phyloP scores from a whole-genome alignment of 129 eudicot genomes.

The Flaveria linearis region DNA sequence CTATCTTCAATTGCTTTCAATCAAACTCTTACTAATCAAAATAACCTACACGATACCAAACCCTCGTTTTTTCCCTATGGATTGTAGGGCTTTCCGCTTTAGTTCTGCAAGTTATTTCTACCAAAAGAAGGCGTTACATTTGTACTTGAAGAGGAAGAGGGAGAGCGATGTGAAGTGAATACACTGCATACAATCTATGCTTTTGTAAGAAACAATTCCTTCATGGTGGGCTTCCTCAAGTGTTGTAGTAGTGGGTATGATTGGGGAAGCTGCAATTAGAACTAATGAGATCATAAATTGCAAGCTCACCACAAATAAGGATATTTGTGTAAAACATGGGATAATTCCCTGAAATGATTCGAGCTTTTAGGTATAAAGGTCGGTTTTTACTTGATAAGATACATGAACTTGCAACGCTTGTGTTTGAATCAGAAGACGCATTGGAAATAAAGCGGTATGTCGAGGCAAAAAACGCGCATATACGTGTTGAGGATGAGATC shows the following conservation, averaged over 20 bases:
- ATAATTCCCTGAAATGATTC: conserved; percentile 55
- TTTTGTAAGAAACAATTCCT: not conserved
- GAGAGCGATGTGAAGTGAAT: conserved; percentile 52
- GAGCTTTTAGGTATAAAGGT: conserved; percentile 72
- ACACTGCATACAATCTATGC: conserved; percentile 45
- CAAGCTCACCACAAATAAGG: conserved; percentile 43
- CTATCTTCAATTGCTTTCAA: too few species aligned
- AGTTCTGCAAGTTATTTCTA: conserved; percentile 53
- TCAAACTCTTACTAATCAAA: too few species aligned
- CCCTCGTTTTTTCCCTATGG: too few species aligned
- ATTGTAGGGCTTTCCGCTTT: too few species aligned
- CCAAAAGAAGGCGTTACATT: conserved; percentile 47
- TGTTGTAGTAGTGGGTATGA: conserved; percentile 48
- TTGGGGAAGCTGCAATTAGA: conserved; percentile 53
- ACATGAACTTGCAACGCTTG: conserved; percentile 35
- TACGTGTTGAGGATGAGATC: conserved; percentile 44
- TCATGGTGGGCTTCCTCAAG: conserved; percentile 39
- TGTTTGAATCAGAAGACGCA: conserved; percentile 39
- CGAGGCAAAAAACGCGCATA: conserved; percentile 47
- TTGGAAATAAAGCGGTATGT: conserved; percentile 37
- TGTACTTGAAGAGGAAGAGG: conserved; percentile 60
- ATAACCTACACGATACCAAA: too few species aligned
- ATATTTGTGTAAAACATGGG: conserved; percentile 54
- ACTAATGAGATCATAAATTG: conserved; percentile 59
- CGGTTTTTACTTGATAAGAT: conserved; percentile 54